phyloP scores from a whole-genome alignment of 495 filamentous ascomycete species.

The Daldinia caldariorum region DNA sequence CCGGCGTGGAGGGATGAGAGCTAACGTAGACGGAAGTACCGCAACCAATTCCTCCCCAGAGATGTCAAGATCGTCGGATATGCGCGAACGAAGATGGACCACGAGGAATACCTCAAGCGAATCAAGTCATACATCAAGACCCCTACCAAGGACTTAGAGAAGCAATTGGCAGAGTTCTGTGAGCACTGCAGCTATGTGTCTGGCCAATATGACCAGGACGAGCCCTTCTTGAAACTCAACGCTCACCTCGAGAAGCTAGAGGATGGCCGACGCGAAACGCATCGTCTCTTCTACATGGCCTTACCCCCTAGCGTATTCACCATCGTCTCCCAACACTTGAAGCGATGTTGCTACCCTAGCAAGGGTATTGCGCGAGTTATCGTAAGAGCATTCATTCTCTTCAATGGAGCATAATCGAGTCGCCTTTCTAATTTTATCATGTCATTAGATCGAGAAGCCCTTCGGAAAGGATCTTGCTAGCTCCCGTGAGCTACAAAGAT shows the following conservation, averaged over 20 bases:
- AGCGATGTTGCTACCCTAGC: slow-evolving; percentile 93
- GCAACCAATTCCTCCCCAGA: slow-evolving; percentile 98
- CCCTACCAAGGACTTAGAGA: slow-evolving; percentile 95
- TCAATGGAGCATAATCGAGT: background rate
- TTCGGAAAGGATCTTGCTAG: slow-evolving; percentile 97
- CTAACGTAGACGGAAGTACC: slow-evolving; percentile 70
- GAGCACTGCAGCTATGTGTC: slow-evolving; percentile 89
- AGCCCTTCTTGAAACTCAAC: slow-evolving; percentile 87
- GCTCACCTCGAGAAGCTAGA: slow-evolving; percentile 92
- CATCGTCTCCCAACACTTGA: slow-evolving; percentile 94
- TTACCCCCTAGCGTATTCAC: slow-evolving; percentile 98
- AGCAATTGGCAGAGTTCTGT: slow-evolving; percentile 91
- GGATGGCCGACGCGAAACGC: slow-evolving; percentile 79
- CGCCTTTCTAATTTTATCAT: slow-evolving; percentile 23
- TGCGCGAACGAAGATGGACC: slow-evolving; percentile 99
- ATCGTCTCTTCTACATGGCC: slow-evolving; percentile 99
- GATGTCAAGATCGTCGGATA: slow-evolving; percentile 98
- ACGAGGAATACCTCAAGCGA: slow-evolving; percentile 89
- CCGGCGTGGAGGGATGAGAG: slow-evolving; percentile 24
- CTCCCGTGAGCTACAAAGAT: slow-evolving; percentile 94
- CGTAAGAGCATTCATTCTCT: slow-evolving; percentile 60
- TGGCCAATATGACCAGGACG: slow-evolving; percentile 97
- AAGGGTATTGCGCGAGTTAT: slow-evolving; percentile 92
- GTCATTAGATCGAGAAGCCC: slow-evolving; percentile 92
- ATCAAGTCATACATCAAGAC: slow-evolving; percentile 99